Base-by-base conservation (phyloP, 2,329 filamentous ascomycete genomes). In the Colletotrichum brevisporum region DNA sequence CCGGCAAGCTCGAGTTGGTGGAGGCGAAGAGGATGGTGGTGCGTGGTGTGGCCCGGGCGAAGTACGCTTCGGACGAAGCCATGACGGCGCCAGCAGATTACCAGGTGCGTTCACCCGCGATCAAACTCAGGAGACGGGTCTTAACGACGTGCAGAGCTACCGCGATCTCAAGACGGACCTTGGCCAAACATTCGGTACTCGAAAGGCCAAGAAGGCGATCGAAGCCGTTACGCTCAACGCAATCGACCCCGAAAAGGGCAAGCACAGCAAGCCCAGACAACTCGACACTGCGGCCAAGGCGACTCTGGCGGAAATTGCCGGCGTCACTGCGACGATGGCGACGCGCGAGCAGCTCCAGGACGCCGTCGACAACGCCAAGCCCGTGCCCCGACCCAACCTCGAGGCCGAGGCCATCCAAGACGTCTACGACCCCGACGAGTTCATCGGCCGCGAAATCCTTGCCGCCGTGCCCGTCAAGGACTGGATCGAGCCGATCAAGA, bases 161-260 rank as follows among this genome's bases (percentile, higher is more conserved):
- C 82, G 86, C 74, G 88, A 91, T 31, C 87, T 88, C 76, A 89
- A 88, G 73, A 91, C 90, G 74, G 88, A 91, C 2, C 89, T 97
- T 13, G 92, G 92, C 48, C 87, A 92, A 74, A 90, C 91, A 39
- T 97, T 97, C 75, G 94, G 94, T 78, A 95, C 93, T 27, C 94
- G 93, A 83, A 95, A 95, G 81, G 92, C 93, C 24, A 92, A 91
- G 84, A 95, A 95, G 82, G 91, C 89, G 1, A 89, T 96, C 73
- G 85, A 86, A 31, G 88, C 90, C 64, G 85, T 88, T 71, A 89
- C 90, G 2, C 86, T 92, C 74, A 94, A 95, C 76, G 91, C 92
- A 18, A 94, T 95, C 73, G 81, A 80, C 50, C 79, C 83, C 50
- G 77, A 78, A 75, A 81, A 77, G 63, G 67, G 71, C 54, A 71